phyloP scores from a whole-genome alignment of 345 rosid species.

The Clausena lansium region DNA sequence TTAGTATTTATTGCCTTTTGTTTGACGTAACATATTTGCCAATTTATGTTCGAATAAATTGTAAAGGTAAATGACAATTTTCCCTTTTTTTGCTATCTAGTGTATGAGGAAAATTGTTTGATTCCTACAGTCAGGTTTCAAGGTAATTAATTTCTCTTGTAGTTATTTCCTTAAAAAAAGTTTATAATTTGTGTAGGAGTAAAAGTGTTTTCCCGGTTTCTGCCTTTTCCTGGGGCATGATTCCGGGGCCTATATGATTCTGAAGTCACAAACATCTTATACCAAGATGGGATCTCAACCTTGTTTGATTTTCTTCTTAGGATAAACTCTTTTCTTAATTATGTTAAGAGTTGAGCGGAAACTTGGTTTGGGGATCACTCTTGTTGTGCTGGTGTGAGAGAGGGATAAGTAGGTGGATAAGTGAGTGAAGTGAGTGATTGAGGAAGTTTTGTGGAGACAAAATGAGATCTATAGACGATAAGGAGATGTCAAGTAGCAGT shows the following conservation, averaged over 20 bases:
- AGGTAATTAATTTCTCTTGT: not conserved
- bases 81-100: not conserved
- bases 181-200: not conserved
- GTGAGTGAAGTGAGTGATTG: not conserved
- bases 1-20: not conserved
- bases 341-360: not conserved
- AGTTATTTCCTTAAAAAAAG: not conserved
- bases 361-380: not conserved
- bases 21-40: slow-evolving; percentile 13
- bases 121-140: not conserved
- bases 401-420: slow-evolving; percentile 12
- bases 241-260: not conserved
- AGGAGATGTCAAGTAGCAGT: slow-evolving; percentile 49
- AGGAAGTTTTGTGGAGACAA: slow-evolving; percentile 21
- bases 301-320: not conserved
- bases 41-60: slow-evolving; percentile 13
- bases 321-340: not conserved
- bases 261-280: not conserved
- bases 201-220: not conserved
- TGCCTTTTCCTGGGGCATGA: not conserved
- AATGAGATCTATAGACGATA: slow-evolving; percentile 78
- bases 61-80: not conserved
- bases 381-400: slow-evolving; percentile 10
- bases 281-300: not conserved
- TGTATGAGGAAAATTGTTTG: not conserved